Evolutionary conservation across 2,329 filamentous ascomycete species (phyloP).

Genomic region (Westerdykella aurantiaca): DNA sequence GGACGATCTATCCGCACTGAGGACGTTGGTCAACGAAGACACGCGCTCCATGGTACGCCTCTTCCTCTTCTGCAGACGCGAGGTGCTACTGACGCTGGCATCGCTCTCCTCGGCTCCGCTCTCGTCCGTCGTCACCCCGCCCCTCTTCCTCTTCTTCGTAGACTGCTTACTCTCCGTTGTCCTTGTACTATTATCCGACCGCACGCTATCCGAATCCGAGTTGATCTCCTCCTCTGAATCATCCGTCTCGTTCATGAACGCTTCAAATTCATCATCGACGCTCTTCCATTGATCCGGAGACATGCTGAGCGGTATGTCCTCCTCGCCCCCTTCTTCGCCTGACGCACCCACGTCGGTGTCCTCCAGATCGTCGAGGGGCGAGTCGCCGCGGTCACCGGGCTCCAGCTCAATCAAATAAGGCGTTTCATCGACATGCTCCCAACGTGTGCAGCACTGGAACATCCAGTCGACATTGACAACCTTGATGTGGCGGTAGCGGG

Average conservation of each 20-base stretch:
- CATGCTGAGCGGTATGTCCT: constrained; percentile 19
- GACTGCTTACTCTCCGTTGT: constrained; percentile 15
- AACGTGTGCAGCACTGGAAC: constrained; percentile 74
- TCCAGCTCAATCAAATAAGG: constrained; percentile 75
- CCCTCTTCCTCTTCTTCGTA: constrained; percentile 31
- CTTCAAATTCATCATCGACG: constrained; percentile 65
- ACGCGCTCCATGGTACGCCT: constrained; percentile 44
- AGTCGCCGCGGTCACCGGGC: constrained; percentile 51
- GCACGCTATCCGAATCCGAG: constrained; percentile 31
- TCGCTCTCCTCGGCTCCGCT: constrained; percentile 41
- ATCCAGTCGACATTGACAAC: constrained; percentile 94
- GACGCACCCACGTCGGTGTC: constrained; percentile 42
- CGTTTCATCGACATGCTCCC: constrained; percentile 72
- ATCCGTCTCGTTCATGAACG: constrained; percentile 56
- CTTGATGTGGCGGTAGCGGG: constrained; percentile 71
- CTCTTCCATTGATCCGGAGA: constrained; percentile 40
- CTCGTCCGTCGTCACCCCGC: constrained; percentile 25
- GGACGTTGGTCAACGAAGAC: constrained; percentile 43
- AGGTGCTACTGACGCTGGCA: constrained; percentile 30
- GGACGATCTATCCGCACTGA: constrained; percentile 36
- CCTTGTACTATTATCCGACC: constrained; percentile 25
- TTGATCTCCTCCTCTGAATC: constrained; percentile 29
- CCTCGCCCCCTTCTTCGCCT: constrained; percentile 34
- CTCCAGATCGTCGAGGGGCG: constrained; percentile 37
- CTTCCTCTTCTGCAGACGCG: constrained; percentile 44